Base-by-base conservation (phyloP, 148 eudicot genomes). In the Agrostemma githago region DNA sequence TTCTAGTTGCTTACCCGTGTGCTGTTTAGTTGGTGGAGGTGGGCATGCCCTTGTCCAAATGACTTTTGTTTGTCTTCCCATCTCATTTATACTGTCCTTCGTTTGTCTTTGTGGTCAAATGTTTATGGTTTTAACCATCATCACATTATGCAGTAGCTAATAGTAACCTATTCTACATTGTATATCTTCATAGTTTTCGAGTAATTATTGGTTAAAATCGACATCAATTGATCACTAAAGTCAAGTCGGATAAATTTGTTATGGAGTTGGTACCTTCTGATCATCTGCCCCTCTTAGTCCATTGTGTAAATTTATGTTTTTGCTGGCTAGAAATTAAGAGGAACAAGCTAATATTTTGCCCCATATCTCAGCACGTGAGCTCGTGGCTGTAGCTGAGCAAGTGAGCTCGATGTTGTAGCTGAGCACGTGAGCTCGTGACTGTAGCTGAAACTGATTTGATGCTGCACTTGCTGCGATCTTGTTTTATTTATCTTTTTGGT, bases 401-500 rank as follows among this genome's bases (percentile, higher is more conserved):
- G 54, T 76, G 85, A 82, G 82, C 80, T 86, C 80, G 83, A 79
- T 69, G 82, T 76, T 81, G 80, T 81, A 77, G 82, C 85, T 84
- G 87, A 59, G 81, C 77, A 79, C 82, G 74, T 82, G 84, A 79
- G 82, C 83, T 81, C 66, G 83, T 81, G 54, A 73, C 66, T 76
- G 83, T 80, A 67, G 77, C 79, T 46, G 74, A 26, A 69, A 21
- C 60, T 44, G 61, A 70, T 71, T 43, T 62, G 74, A 44, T 70
- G 79, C 62, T 51, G 78, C 70, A 44, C 9, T 62, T 34, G 69
- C 60, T 37, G 62, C 79, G 68, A 48, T 67, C 63, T 71, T 40
- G 72, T 62, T 72, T 51, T 12, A 10, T 80, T 65, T 58, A 14
- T 26, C 54, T 17, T 64, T 79, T 76, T 68, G 79, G 69, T 72